These are phyloP conservation scores for Aspergillus transmontanensis DNA, from an alignment of 2,329 filamentous ascomycete species.

Conservation along the genomic window DNA sequence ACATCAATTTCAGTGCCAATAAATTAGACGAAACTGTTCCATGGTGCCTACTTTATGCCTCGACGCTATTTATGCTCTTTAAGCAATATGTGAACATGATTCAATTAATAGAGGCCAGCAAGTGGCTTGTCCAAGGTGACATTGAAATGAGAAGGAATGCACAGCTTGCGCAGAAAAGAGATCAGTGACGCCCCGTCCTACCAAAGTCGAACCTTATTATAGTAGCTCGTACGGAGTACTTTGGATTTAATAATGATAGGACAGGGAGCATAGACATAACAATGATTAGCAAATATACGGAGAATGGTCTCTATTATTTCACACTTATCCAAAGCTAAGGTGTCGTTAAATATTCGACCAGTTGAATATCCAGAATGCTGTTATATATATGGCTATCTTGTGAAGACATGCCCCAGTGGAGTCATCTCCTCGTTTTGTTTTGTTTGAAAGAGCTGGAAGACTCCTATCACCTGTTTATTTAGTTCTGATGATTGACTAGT, in stretches of 20 bases:
- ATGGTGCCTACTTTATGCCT: constrained; percentile 75
- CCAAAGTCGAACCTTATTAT: neutral
- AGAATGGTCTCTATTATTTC: no score
- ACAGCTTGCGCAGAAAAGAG: neutral
- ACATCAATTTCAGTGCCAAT: constrained; percentile 58
- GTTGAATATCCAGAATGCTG: no score
- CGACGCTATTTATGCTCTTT: constrained; percentile 77
- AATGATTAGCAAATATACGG: neutral
- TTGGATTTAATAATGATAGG: neutral
- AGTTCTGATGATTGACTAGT: neutral
- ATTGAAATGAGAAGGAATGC: constrained; percentile 33
- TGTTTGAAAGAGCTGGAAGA: neutral
- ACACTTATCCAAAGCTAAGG: neutral
- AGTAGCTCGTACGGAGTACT: no score
- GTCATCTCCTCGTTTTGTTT: neutral
- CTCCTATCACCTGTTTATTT: neutral
- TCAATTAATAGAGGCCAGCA: constrained; percentile 86
- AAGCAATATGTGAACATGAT: constrained; percentile 92
- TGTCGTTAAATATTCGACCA: neutral
- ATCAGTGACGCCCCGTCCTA: neutral
- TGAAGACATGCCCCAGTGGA: no score
- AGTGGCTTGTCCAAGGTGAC: constrained; percentile 86
- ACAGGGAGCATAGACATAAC: neutral
- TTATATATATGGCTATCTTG: no score
- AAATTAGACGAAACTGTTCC: constrained; percentile 75